These are phyloP conservation scores for Colletotrichum tamarilloi DNA, from an alignment of 2,329 filamentous ascomycete species.

Conservation along the genomic window DNA sequence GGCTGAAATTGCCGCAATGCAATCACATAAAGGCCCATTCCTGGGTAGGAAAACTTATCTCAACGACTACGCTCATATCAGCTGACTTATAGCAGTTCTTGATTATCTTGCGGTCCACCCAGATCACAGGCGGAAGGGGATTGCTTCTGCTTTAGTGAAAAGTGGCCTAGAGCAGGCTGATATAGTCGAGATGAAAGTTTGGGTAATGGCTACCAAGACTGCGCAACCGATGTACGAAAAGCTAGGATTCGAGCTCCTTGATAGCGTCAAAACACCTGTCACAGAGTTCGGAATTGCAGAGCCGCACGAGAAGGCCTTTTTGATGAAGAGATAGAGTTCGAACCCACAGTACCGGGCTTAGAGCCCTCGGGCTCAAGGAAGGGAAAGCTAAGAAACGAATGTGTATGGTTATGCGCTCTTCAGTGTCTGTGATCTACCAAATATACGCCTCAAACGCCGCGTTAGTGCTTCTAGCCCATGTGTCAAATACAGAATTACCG, in stretches of 20 bases:
- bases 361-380: neutral
- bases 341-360: neutral
- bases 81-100: neutral
- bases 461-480: neutral
- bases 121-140: neutral
- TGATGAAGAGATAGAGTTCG: neutral
- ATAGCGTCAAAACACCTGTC: neutral
- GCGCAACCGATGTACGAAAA: slow-evolving; percentile 14
- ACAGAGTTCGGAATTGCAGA: neutral
- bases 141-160: neutral
- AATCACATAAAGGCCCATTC: neutral
- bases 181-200: slow-evolving; percentile 4
- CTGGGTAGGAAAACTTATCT: neutral
- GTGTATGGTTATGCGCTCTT: neutral
- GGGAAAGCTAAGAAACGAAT: neutral
- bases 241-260: slow-evolving; percentile 5
- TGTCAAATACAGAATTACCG: neutral
- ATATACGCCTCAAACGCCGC: neutral
- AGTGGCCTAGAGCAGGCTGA: neutral
- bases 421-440: neutral
- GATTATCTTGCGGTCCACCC: neutral
- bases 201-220: neutral
- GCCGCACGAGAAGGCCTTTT: neutral
- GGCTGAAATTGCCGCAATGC: neutral
- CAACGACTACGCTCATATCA: neutral